phyloP scores from a whole-genome alignment of 2,329 filamentous ascomycete species.

The Coniochaeta ligniaria region DNA sequence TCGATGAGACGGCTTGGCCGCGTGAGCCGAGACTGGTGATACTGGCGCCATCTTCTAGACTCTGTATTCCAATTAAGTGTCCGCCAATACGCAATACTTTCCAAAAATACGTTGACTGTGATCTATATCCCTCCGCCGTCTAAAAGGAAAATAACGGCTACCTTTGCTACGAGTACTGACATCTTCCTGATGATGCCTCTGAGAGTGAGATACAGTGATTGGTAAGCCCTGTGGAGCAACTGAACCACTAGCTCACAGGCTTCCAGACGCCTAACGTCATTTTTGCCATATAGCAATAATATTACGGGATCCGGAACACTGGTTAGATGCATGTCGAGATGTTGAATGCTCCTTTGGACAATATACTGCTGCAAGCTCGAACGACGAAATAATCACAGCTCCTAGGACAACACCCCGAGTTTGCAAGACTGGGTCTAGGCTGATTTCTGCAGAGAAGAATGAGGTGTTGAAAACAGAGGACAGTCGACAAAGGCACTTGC shows the following conservation, averaged over 20 bases:
- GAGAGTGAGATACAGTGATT: not conserved
- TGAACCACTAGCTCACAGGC: not conserved
- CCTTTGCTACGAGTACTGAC: not conserved
- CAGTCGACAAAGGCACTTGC: not conserved
- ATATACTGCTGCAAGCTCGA: too few relatives aligned
- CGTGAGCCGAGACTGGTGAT: conserved; percentile 15
- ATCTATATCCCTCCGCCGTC: not conserved
- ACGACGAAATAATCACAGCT: too few relatives aligned
- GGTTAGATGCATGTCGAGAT: not conserved
- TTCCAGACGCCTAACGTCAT: not conserved
- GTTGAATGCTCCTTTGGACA: too few relatives aligned
- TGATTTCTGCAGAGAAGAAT: not conserved
- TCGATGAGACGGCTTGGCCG: not conserved
- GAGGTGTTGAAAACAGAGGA: not conserved
- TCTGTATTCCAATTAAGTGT: not conserved
- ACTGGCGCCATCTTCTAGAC: not conserved
- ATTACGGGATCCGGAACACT: not conserved
- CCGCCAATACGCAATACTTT: not conserved
- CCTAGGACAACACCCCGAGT: too few relatives aligned
- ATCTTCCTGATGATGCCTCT: not conserved
- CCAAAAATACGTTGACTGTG: not conserved
- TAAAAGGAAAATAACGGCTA: not conserved
- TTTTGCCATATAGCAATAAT: not conserved
- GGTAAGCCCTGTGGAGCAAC: not conserved
- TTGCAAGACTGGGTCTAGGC: too few relatives aligned